A percentile compares a stretch with the other conserved stretches of the same genome.
phyloP scores from a whole-genome alignment of 139 green algal species.

The Haematococcus lacustris region DNA sequence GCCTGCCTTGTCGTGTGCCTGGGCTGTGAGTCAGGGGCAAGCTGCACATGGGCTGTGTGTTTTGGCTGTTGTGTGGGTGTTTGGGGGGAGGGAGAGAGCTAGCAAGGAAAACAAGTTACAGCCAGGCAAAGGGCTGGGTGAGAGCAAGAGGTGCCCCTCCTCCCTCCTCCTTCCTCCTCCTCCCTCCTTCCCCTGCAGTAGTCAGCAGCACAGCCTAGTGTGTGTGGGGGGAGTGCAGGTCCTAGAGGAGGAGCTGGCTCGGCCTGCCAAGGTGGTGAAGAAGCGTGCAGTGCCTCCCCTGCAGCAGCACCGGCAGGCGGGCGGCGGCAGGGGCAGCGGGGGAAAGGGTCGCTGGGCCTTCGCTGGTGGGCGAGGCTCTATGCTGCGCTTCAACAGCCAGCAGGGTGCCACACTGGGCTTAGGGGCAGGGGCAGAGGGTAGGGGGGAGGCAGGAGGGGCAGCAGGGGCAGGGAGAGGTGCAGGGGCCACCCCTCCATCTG shows the following conservation, averaged over 20 bases:
- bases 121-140: too few species aligned
- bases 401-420: background rate
- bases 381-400: background rate
- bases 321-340: background rate
- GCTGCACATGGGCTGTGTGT: background rate
- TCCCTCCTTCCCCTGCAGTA: background rate
- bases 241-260: conserved; percentile 36
- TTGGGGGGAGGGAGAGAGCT: too few species aligned
- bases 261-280: conserved; percentile 54
- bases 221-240: conserved; percentile 35
- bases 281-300: conserved; percentile 30
- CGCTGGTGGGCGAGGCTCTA: too few species aligned
- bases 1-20: background rate
- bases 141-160: too few species aligned
- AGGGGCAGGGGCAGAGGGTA: background rate
- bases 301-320: background rate
- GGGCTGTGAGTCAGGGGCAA: background rate
- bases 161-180: background rate
- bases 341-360: background rate
- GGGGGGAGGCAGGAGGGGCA: background rate
- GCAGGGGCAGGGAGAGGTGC: conserved; percentile 4
- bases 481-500: too few species aligned
- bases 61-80: background rate
- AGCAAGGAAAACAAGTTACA: too few species aligned
- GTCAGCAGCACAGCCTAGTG: background rate